These are phyloP conservation scores for Puccinia brachypodii DNA, from an alignment of 1,284 basidiomycete species.

Conservation along the genomic window DNA sequence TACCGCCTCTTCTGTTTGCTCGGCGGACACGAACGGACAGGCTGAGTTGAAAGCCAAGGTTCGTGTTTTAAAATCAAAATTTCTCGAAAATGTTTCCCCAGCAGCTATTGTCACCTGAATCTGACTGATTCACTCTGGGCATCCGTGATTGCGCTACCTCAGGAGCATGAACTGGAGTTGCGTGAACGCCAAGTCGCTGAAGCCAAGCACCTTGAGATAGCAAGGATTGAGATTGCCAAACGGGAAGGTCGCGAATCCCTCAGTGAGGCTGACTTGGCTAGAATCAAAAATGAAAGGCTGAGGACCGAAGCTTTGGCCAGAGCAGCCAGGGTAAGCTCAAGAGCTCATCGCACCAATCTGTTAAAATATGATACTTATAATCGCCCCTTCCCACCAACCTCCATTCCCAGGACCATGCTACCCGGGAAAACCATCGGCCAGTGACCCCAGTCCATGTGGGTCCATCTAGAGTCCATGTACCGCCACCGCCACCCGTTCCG, in stretches of 20 bases:
- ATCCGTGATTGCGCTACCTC: not conserved
- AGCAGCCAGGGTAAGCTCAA: constrained; percentile 28
- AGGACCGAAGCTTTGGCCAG: constrained; percentile 37
- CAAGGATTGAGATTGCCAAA: constrained; percentile 39
- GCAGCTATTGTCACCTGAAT: not conserved
- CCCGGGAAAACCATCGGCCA: constrained; percentile 19
- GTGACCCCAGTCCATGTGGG: constrained; percentile 18
- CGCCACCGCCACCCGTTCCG: constrained; percentile 27
- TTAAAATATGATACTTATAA: not conserved
- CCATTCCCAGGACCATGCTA: constrained; percentile 25
- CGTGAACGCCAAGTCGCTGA: constrained; percentile 40
- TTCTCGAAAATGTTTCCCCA: not conserved
- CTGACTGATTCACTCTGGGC: not conserved
- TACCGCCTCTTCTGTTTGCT: not conserved
- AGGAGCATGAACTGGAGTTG: constrained; percentile 29
- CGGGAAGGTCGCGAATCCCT: constrained; percentile 40
- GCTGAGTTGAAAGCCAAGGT: constrained; percentile 31
- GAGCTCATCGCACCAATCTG: not conserved
- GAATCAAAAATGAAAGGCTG: constrained; percentile 41
- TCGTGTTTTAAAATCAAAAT: not conserved
- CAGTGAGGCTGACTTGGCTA: constrained; percentile 43
- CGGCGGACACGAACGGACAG: not conserved
- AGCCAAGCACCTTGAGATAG: constrained; percentile 35
- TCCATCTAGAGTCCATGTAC: constrained; percentile 7
- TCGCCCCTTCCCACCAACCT: not conserved